phyloP scores from a whole-genome alignment of 1,284 basidiomycete genomes.

The Rhizoctonia solani region DNA sequence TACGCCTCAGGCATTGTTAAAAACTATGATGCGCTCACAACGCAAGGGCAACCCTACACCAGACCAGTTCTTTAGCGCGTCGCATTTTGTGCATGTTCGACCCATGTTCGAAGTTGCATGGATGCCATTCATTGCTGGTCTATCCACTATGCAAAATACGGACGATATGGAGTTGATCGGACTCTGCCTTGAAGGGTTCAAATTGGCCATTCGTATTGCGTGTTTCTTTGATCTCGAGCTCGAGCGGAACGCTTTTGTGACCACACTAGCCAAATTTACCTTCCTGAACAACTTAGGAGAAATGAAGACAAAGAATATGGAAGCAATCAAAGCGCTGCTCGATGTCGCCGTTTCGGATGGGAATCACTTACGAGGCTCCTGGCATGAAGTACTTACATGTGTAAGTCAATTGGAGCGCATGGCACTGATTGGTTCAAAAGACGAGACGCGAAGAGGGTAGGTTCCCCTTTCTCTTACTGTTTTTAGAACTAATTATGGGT shows the following conservation, averaged over 20 bases:
- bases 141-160: conserved; percentile 91
- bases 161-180: conserved; percentile 90
- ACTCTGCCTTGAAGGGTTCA: conserved; percentile 93
- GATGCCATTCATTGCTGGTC: conserved; percentile 93
- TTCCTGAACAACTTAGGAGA: conserved; percentile 95
- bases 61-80: conserved; percentile 93
- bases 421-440: conserved; percentile 90
- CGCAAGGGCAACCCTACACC: conserved; percentile 66
- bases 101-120: conserved; percentile 99
- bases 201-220: conserved; percentile 88
- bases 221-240: conserved; percentile 96
- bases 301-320: conserved; percentile 99
- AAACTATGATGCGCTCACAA: conserved; percentile 86
- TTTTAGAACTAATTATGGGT: background rate
- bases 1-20: conserved; percentile 74
- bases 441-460: conserved; percentile 81
- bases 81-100: conserved; percentile 90
- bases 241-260: conserved; percentile 94
- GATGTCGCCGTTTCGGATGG: conserved; percentile 94
- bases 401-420: conserved; percentile 97
- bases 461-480: conserved; percentile 41
- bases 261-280: conserved; percentile 96
- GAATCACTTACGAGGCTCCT: conserved; percentile 91
- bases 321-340: conserved; percentile 91
- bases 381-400: conserved; percentile 93